Conservation (phyloP, 73 alveolate species). For the Stentor roeselii region DNA sequence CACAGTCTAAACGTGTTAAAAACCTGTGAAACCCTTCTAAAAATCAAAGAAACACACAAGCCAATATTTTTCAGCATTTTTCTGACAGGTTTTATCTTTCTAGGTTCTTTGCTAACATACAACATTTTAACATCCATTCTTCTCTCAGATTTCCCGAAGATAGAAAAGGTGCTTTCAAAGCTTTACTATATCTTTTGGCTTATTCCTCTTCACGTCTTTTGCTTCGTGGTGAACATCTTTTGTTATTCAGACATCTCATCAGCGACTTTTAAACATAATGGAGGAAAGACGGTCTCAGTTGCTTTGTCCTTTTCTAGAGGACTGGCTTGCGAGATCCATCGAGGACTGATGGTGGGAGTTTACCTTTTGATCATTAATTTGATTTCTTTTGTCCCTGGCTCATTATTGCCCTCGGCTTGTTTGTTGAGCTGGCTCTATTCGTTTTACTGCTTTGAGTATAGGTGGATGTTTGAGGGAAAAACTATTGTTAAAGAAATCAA, state of each 20-base stretch:
- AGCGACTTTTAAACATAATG: neutral
- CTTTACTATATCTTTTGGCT: conserved; percentile 7
- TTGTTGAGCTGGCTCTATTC: conserved; percentile 24
- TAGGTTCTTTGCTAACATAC: neutral
- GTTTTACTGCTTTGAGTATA: conserved; percentile 20
- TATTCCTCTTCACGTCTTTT: neutral
- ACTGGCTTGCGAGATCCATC: conserved; percentile 7
- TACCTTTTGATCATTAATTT: neutral
- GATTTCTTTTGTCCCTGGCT: neutral
- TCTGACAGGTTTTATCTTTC: neutral
- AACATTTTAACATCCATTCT: neutral
- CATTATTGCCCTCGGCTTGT: neutral
- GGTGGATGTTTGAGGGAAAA: conserved; percentile 22
- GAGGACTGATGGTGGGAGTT: conserved; percentile 13
- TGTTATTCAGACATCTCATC: conserved; percentile 14
- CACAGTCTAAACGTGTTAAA: too few species aligned
- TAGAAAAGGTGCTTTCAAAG: conserved; percentile 5
- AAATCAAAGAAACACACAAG: conserved; percentile 9
- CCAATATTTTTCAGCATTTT: neutral
- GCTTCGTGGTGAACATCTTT: neutral
- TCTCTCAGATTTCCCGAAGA: neutral
- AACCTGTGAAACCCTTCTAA: too few species aligned
- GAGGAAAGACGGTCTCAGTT: neutral
- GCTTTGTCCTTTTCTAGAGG: conserved; percentile 10
- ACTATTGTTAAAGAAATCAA: neutral